Percentiles rank a stretch among this genome's conserved stretches.
phyloP scores from a whole-genome alignment of 202 grass and related monocot species.

The Carex sylvatica region DNA sequence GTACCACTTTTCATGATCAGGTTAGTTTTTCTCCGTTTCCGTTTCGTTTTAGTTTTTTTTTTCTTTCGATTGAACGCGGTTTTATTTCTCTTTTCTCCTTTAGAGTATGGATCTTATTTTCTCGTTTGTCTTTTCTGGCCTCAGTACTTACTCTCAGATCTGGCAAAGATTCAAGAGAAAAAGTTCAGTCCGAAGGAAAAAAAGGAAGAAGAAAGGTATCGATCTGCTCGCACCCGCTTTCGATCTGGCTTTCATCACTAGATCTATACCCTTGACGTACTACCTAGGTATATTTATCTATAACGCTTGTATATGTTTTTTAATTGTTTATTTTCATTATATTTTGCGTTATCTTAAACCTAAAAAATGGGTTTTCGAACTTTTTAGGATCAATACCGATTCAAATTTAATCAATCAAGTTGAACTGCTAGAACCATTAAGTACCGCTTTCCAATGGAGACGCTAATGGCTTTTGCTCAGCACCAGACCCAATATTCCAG shows the following conservation, averaged over 20 bases:
- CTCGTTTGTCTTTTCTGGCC: neutral
- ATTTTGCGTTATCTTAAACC: neutral
- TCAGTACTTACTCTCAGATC: constrained; percentile 24
- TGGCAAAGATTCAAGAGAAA: constrained; percentile 31
- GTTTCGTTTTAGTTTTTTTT: neutral
- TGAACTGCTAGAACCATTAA: neutral
- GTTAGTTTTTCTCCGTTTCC: neutral
- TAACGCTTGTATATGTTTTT: neutral
- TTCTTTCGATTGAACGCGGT: neutral
- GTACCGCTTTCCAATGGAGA: constrained; percentile 41
- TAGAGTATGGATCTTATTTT: neutral
- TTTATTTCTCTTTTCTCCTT: neutral
- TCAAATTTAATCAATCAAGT: neutral
- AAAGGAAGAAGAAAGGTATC: constrained; percentile 16
- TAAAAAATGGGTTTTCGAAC: neutral
- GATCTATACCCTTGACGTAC: neutral
- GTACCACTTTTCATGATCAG: constrained; percentile 21
- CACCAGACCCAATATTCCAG: constrained; percentile 55
- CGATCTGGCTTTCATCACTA: constrained; percentile 18
- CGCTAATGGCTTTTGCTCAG: constrained; percentile 48
- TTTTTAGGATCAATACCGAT: constrained; percentile 8
- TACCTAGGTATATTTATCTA: constrained; percentile 22
- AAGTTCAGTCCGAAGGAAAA: constrained; percentile 21
- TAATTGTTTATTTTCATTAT: neutral
- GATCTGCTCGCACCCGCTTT: neutral